Evolutionary conservation across 1,139 yeast species (phyloP), one percentile per base, ranked within the genome.

Genomic region (Zygoascus sp.): DNA sequence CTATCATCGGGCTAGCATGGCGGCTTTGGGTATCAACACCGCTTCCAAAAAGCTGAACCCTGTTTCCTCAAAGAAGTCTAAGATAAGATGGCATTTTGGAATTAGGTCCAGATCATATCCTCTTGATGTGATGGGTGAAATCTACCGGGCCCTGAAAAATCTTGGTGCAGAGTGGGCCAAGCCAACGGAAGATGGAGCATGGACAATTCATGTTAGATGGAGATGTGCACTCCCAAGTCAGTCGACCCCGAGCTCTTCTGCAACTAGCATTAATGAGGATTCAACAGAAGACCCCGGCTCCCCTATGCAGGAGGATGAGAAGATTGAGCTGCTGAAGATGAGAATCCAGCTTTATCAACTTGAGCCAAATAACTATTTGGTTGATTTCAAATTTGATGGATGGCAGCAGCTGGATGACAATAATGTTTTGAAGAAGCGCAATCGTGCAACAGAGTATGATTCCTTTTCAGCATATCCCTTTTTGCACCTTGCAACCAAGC

Each of bases 151-250:
- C 0, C 74, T 92, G 60, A 86, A 86, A 67, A 88, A 87, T 60
- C 72, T 94, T 47, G 97, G 97, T 2, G 97, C 98, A 0, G 97
- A 92, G 65, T 92, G 98, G 98, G 89, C 95, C 11, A 82, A 82
- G 59, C 96, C 96, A 9, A 80, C 90, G 0, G 95, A 86, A 59
- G 67, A 65, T 28, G 98, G 92, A 60, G 73, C 94, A 47, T 92
- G 98, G 97, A 90, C 97, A 1, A 92, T 92, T 48, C 77, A 89
- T 57, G 97, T 90, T n/a, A 78, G 97, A 58, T 92, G 97, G 97
- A 83, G 77, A 65, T 89, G 88, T 58, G 79, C 77, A 13, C 79
- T 83, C 21, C 65, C 71, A 9, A 55, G 59, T 42, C 69, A 67
- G 34, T 49, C 39, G n/a, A 55, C 46, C 10, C 52, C 49, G 15